Percentiles rank a stretch among this genome's conserved stretches.
Conservation (phyloP, 2,329 filamentous ascomycete species). For the Aspergillus quadrilineatus region DNA sequence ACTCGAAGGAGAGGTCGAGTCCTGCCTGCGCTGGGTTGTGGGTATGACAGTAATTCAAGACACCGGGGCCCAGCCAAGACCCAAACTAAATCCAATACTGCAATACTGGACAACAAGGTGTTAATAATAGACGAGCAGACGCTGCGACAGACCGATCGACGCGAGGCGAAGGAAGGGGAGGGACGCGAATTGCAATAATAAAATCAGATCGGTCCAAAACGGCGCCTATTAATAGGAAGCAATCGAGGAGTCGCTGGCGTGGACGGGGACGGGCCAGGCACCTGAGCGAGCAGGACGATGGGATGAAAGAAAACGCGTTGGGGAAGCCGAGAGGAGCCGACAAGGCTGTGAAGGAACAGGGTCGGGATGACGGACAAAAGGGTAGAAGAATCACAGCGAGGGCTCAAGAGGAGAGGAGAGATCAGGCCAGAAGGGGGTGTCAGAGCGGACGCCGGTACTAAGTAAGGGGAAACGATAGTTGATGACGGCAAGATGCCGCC, state of each 20-base stretch:
- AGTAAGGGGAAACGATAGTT: conserved; percentile 3
- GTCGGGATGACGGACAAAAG: neutral
- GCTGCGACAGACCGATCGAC: conserved; percentile 9
- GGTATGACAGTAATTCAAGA: conserved; percentile 20
- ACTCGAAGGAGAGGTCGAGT: conserved; percentile 21
- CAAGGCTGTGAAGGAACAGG: neutral
- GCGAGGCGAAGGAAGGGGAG: conserved; percentile 11
- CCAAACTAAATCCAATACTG: conserved; percentile 19
- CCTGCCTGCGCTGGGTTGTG: conserved; percentile 12
- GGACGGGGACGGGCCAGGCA: neutral
- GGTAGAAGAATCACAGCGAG: neutral
- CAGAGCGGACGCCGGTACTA: conserved; percentile 2
- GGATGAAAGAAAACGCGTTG: neutral
- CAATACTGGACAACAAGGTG: conserved; percentile 11
- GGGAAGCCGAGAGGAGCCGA: conserved; percentile 2
- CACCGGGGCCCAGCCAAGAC: conserved; percentile 21
- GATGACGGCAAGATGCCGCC: conserved; percentile 4
- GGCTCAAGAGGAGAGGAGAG: neutral
- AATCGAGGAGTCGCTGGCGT: neutral
- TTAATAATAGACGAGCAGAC: conserved; percentile 9
- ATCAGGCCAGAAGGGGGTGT: neutral
- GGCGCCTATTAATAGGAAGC: conserved; percentile 10
- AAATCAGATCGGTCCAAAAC: conserved; percentile 16
- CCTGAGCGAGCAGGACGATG: neutral
- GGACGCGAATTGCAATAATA: conserved; percentile 10